phyloP scores from a whole-genome alignment of 129 eudicot genomes.

The Dittrichia graveolens region DNA sequence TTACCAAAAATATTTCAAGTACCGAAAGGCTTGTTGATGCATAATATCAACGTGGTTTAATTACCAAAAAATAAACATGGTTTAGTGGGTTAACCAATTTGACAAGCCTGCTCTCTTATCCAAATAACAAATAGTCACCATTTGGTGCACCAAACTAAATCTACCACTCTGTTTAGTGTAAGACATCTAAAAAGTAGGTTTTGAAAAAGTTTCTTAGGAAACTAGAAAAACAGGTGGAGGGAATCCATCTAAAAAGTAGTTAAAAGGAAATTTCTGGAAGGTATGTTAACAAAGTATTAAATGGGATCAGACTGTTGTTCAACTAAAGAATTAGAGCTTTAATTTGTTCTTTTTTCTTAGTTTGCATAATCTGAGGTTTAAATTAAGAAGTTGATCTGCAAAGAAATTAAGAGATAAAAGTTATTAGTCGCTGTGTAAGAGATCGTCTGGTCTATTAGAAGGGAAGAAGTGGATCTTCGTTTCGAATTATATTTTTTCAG shows the following conservation, averaged over 20 bases:
- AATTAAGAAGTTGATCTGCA: too few species aligned
- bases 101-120: conserved; percentile 8
- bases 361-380: too few species aligned
- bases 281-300: neutral
- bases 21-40: too few species aligned
- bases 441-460: too few species aligned
- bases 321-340: neutral
- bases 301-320: neutral
- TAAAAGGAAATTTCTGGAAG: neutral
- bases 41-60: neutral
- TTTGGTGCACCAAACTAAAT: conserved; percentile 18
- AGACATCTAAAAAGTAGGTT: conserved; percentile 5
- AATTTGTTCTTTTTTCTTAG: neutral
- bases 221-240: conserved; percentile 4
- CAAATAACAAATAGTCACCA: neutral
- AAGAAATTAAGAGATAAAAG: too few species aligned
- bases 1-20: too few species aligned
- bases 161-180: conserved; percentile 14
- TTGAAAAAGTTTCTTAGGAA: conserved; percentile 3
- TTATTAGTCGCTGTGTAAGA: too few species aligned
- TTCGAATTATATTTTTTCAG: too few species aligned
- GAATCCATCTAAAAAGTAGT: neutral
- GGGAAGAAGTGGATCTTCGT: too few species aligned
- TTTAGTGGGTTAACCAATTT: conserved; percentile 14
- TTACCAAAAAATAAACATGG: conserved; percentile 15